phyloP scores from a whole-genome alignment of 768 basidiomycete species.

The Kwoniella sp. region DNA sequence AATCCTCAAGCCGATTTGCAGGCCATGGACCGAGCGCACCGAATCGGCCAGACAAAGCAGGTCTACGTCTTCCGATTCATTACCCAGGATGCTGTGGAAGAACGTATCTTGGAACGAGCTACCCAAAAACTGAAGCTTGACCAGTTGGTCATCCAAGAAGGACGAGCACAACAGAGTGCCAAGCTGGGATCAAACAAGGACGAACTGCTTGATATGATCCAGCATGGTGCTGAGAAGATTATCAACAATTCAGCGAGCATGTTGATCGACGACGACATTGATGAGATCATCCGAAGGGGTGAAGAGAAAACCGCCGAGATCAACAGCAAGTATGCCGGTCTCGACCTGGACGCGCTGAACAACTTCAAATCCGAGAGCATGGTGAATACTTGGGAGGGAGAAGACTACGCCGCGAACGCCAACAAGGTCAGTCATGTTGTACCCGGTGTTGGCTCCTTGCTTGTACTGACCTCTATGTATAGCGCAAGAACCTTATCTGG shows the following conservation, averaged over 20 bases:
- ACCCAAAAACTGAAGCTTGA: constrained; percentile 93
- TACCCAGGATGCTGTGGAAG: constrained; percentile 91
- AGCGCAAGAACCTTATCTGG: constrained; percentile 52
- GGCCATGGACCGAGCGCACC: constrained; percentile 97
- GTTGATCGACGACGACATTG: constrained; percentile 82
- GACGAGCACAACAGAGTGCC: constrained; percentile 64
- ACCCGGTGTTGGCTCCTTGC: background rate
- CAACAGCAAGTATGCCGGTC: constrained; percentile 83
- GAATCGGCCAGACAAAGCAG: constrained; percentile 95
- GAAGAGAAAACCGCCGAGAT: constrained; percentile 85
- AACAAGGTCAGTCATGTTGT: constrained; percentile 56
- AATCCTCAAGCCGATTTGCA: constrained; percentile 98
- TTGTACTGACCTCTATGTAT: background rate
- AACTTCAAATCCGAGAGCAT: constrained; percentile 94
- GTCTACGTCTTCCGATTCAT: constrained; percentile 97
- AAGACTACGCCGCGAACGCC: constrained; percentile 70
- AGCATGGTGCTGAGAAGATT: constrained; percentile 94
- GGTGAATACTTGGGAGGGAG: constrained; percentile 86
- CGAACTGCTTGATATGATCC: constrained; percentile 95
- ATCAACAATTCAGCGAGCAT: constrained; percentile 74
- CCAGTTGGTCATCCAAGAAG: constrained; percentile 95
- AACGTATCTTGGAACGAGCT: constrained; percentile 87
- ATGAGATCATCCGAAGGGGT: constrained; percentile 83
- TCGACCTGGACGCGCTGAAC: constrained; percentile 90
- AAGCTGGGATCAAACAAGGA: constrained; percentile 89